Conservation (phyloP, 768 basidiomycete species). For the Rhizopogon roseolus region DNA sequence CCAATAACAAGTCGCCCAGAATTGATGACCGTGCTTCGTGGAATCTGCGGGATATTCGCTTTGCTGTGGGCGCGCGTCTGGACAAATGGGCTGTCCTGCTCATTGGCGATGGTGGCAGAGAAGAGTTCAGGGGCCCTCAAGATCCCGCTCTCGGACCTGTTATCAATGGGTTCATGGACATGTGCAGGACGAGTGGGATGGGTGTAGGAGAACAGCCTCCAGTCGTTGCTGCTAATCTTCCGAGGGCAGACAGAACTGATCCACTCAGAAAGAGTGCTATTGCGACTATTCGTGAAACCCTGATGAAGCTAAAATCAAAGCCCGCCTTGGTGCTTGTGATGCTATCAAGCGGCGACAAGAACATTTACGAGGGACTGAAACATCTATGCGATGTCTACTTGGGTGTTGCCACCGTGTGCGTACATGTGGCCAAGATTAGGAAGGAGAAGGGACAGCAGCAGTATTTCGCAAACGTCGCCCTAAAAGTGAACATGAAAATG, state of each 20-base stretch:
- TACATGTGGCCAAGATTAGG: constrained; percentile 65
- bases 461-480: constrained; percentile 51
- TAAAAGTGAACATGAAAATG: constrained; percentile 53
- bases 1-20: constrained; percentile 16
- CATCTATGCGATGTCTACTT: constrained; percentile 46
- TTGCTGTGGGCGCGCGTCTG: constrained; percentile 51
- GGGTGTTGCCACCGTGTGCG: constrained; percentile 62
- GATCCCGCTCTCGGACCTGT: constrained; percentile 50
- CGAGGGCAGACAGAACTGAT: constrained; percentile 47
- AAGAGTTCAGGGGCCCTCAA: constrained; percentile 50
- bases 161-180: constrained; percentile 50
- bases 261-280: constrained; percentile 52
- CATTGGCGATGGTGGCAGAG: constrained; percentile 54
- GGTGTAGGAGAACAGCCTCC: constrained; percentile 35
- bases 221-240: constrained; percentile 39
- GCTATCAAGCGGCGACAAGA: constrained; percentile 41
- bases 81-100: constrained; percentile 66
- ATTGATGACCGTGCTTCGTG: constrained; percentile 47
- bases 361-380: constrained; percentile 48
- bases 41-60: constrained; percentile 55
- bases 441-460: constrained; percentile 55
- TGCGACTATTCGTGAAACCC: constrained; percentile 30
- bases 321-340: constrained; percentile 43
- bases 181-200: constrained; percentile 68
- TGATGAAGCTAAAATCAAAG: constrained; percentile 37